Percentiles rank a stretch among this genome's conserved stretches.
Evolutionary conservation across 2,329 filamentous ascomycete genomes (phyloP).

Genomic region (Talaromyces amestolkiae): DNA sequence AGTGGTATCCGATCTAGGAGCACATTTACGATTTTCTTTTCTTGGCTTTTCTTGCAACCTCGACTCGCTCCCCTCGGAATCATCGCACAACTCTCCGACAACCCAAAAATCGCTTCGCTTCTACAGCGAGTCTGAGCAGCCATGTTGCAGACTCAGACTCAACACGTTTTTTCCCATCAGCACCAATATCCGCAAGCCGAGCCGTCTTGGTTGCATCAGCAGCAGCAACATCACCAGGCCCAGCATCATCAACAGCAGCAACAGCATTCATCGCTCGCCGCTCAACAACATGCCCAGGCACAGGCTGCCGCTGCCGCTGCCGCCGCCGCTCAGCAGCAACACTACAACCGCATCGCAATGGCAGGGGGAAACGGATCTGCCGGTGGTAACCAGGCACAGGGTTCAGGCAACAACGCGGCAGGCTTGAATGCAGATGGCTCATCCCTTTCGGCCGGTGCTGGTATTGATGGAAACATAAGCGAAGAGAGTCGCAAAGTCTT

Average conservation of each 20-base stretch:
- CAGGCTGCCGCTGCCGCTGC: constrained; percentile 46
- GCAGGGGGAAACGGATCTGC: constrained; percentile 53
- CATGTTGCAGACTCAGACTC: constrained; percentile 52
- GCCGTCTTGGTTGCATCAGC: constrained; percentile 47
- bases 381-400: constrained; percentile 32
- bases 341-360: constrained; percentile 71
- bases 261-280: constrained; percentile 47
- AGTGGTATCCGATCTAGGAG: constrained; percentile 7
- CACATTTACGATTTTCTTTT: constrained; percentile 4
- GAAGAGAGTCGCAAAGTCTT: constrained; percentile 94
- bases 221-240: constrained; percentile 39
- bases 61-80: background rate
- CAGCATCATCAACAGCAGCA: constrained; percentile 44
- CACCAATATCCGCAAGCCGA: constrained; percentile 52
- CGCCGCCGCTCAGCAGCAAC: constrained; percentile 47
- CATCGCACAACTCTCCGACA: constrained; percentile 5
- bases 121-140: constrained; percentile 24
- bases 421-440: constrained; percentile 48
- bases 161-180: constrained; percentile 62
- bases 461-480: constrained; percentile 66
- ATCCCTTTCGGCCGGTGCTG: constrained; percentile 29
- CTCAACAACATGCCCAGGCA: constrained; percentile 54
- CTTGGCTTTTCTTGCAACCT: constrained; percentile 4
- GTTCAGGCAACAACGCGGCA: constrained; percentile 36
- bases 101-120: constrained; percentile 5